These are phyloP conservation scores for Babesia gibsoni DNA, from an alignment of 169 alveolate species.

Conservation along the genomic window DNA sequence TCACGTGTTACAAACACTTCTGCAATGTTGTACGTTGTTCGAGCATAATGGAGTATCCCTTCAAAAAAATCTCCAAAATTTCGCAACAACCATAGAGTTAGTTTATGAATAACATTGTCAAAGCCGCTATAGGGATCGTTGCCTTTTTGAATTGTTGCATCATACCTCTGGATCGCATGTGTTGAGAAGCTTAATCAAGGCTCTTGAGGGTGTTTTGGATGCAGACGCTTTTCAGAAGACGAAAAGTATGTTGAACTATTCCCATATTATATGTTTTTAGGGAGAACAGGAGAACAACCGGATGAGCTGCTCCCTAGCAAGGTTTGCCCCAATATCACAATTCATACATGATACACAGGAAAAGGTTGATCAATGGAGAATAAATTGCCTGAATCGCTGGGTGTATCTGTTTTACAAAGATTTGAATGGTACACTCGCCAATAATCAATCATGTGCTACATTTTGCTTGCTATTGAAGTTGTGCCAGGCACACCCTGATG, in stretches of 20 bases:
- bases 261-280: background rate
- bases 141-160: slow-evolving; percentile 43
- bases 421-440: slow-evolving; percentile 1
- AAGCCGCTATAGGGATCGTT: slow-evolving; percentile 20
- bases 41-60: slow-evolving; percentile 15
- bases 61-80: background rate
- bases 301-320: slow-evolving; percentile 11
- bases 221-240: slow-evolving; percentile 9
- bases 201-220: slow-evolving; percentile 31
- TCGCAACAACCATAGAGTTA: slow-evolving; percentile 52
- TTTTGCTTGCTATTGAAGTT: slow-evolving; percentile 17
- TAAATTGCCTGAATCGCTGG: slow-evolving; percentile 22
- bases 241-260: background rate
- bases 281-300: background rate
- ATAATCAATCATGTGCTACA: slow-evolving; percentile 42
- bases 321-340: background rate
- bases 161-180: slow-evolving; percentile 55
- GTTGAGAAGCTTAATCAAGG: slow-evolving; percentile 28
- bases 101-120: background rate
- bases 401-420: slow-evolving; percentile 22
- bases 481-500: background rate
- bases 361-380: slow-evolving; percentile 19
- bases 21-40: slow-evolving; percentile 44
- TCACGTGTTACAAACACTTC: slow-evolving; percentile 35
- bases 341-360: no score